Base-by-base conservation (phyloP, 129 eudicot species). In the Lactuca saligna region DNA sequence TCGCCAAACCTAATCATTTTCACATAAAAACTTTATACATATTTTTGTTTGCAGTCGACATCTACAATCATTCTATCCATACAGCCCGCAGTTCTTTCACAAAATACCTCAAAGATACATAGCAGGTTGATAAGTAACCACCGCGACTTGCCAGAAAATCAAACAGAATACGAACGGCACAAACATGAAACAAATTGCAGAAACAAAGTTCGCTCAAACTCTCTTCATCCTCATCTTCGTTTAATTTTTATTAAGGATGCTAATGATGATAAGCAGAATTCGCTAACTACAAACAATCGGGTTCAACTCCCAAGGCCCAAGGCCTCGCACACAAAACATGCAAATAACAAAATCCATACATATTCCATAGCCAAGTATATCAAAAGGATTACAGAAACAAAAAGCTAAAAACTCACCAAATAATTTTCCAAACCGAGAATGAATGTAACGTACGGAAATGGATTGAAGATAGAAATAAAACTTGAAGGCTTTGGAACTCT, bases 331-430 rank as follows among this genome's bases (percentile, higher is more conserved):
- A 69, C 4, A 48, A 53, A 9, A 66, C 17, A 65, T 50, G 25
- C 20, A 33, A 4, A 67, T 53, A 61, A 68, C 51, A 61, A 7
- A 61, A 61, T 61, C 51, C 33, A 61, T 38, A 61, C 33, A 61
- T 38, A 61, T 35, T 68, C 53, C 37, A 54, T 68, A 35, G 17
- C 50, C 17, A 31, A 37, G 16, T 20, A 25, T 25, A 69, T 37
- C 20, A 3, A 70, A 61, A 50, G 8, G 17, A 39, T 25, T 41
- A 57, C 7, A 55, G 17, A 25, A 57, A 56, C 4, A 68, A 59
- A 60, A 50, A 72, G 29, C 48, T 44, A 3, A 72, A 61, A 61
- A 54, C 78, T 73, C 50, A 63, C 71, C 71, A 15, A 63, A 20
- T 25, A 7, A 9, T 54, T 8, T 8, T 33, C 34, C 57, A 72